Evolutionary conservation across 1,139 yeast species (phyloP), one percentile per base, ranked within the genome.

Genomic region (Sugiyamaella paludigena): DNA sequence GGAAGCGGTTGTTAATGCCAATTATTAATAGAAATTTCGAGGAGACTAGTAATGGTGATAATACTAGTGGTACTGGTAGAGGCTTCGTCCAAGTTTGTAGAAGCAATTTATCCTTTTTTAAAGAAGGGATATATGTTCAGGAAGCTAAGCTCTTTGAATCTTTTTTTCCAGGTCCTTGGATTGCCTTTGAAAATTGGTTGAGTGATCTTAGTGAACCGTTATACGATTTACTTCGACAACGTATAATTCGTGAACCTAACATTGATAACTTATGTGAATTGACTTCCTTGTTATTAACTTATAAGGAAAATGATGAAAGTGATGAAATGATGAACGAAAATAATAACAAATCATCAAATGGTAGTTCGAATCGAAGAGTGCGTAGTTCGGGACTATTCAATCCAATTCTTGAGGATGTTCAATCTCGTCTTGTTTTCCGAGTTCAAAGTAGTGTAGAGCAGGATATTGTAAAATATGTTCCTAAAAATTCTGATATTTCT

Each of bases 351-450:
- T 31, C 45, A 10, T 29, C 24, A 10, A 34, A 27, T 31, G 16
- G 37, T 11, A 24, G 10, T 3, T 43, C 42, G 10, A 38, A 58
- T 57, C 11, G 38, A 3, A 40, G 33, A 6, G 67, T 80, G 13
- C 30, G 26, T 19, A 37, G 30, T 11, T 86, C 84, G 10, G 74
- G 73, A 39, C 70, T 87, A 5, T 83, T 87, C 57, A 80, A 79
- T 52, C 89, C 95, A 0, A 77, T 89, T 10, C 67, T 86, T 24
- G 80, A 81, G 51, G 96, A 87, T 59, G 80, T 84, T 1, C 97
- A 91, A 66, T 76, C 88, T 2, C 73, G 96, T 51, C 72, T 91
- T 38, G 83, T 88, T 1, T 87, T 89, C 66, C 74, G 92, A 58
- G 83, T 86, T 5, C 95, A 88, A 61, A 75, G 79, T 7, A 83